A percentile compares a stretch with the other conserved stretches of the same genome.
Conservation (phyloP, 2,329 filamentous ascomycete genomes). For the Paraconiothyrium sp. region DNA sequence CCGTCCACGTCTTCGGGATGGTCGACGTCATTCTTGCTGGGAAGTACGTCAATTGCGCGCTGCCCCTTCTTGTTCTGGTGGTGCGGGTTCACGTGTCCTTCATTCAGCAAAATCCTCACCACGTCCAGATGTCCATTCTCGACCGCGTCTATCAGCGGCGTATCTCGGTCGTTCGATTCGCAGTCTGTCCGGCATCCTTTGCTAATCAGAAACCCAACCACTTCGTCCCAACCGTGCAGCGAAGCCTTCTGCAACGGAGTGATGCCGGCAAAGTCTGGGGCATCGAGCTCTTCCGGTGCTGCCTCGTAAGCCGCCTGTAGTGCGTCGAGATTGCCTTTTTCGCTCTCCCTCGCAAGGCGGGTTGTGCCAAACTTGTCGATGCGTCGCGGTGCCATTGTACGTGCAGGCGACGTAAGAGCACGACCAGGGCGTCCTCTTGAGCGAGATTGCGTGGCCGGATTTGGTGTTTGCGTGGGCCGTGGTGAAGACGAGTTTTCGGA, state of each 20-base stretch:
- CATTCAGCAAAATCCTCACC: conserved; percentile 81
- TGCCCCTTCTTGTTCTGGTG: conserved; percentile 92
- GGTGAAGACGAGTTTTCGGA: conserved; percentile 50
- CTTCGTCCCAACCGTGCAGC: conserved; percentile 83
- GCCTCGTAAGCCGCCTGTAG: conserved; percentile 80
- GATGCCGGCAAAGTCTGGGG: conserved; percentile 94
- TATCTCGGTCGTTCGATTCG: conserved; percentile 80
- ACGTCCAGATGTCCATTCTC: conserved; percentile 94
- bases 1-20: conserved; percentile 78
- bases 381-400: conserved; percentile 79
- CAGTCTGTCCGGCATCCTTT: conserved; percentile 86
- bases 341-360: conserved; percentile 86
- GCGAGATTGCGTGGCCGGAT: conserved; percentile 56
- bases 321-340: conserved; percentile 80
- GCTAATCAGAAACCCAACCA: conserved; percentile 86
- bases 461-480: conserved; percentile 41
- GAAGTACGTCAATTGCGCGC: conserved; percentile 86
- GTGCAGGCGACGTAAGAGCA: conserved; percentile 61
- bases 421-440: conserved; percentile 64
- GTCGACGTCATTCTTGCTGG: conserved; percentile 11
- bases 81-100: conserved; percentile 85
- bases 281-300: conserved; percentile 86
- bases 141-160: conserved; percentile 92
- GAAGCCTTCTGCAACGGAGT: conserved; percentile 94
- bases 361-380: conserved; percentile 94